These are phyloP conservation scores for Ogataea polymorpha DNA, from an alignment of 805 yeast genomes.

Conservation along the genomic window DNA sequence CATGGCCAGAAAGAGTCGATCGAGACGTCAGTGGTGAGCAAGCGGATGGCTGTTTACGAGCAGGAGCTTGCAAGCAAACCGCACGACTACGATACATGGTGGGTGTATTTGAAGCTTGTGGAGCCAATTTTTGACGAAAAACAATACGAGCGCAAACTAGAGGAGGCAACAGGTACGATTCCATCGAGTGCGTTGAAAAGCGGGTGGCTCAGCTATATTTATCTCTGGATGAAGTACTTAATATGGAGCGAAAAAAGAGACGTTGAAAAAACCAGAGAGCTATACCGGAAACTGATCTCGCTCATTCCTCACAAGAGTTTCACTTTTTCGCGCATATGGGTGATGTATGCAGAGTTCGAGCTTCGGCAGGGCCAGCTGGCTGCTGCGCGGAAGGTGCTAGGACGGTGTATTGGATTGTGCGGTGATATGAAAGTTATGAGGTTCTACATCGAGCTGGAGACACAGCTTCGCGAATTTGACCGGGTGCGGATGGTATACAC, in stretches of 20 bases:
- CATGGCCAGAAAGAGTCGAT: slow-evolving; percentile 55
- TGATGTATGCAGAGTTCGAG: slow-evolving; percentile 66
- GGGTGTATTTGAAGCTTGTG: slow-evolving; percentile 60
- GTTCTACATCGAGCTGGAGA: slow-evolving; percentile 68
- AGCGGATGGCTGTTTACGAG: slow-evolving; percentile 57
- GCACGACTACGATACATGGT: slow-evolving; percentile 75
- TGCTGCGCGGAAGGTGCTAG: slow-evolving; percentile 65
- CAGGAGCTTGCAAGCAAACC: slow-evolving; percentile 44
- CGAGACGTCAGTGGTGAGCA: slow-evolving; percentile 48
- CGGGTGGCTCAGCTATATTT: slow-evolving; percentile 68
- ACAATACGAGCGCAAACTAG: slow-evolving; percentile 35
- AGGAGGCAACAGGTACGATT: slow-evolving; percentile 38
- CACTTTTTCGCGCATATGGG: slow-evolving; percentile 76
- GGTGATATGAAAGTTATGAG: slow-evolving; percentile 59
- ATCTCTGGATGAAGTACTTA: slow-evolving; percentile 67
- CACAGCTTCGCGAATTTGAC: slow-evolving; percentile 70
- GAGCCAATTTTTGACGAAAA: slow-evolving; percentile 33
- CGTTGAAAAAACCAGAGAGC: slow-evolving; percentile 41
- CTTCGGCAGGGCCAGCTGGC: slow-evolving; percentile 53
- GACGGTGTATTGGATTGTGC: slow-evolving; percentile 65
- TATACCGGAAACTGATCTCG: slow-evolving; percentile 49
- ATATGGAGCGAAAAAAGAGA: slow-evolving; percentile 56
- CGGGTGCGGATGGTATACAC: slow-evolving; percentile 73
- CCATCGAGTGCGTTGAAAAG: slow-evolving; percentile 36
- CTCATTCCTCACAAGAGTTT: slow-evolving; percentile 57